Conservation (phyloP, 2,329 filamentous ascomycete species). For the Aspergillus fructus region DNA sequence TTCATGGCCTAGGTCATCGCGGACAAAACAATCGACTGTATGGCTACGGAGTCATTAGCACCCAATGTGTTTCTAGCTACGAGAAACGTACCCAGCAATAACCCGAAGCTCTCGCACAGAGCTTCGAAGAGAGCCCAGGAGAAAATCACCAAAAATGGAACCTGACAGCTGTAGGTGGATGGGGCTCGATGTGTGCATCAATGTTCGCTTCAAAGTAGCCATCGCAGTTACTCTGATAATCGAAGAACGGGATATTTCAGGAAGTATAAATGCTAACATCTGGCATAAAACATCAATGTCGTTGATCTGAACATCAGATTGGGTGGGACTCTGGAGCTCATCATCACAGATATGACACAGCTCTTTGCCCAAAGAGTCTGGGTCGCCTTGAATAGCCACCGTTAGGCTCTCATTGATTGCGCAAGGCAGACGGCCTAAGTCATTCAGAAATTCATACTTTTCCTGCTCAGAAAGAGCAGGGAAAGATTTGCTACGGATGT, state of each 20-base stretch:
- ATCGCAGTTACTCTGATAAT: constrained; percentile 68
- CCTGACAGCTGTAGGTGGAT: constrained; percentile 65
- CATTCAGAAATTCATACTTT: constrained; percentile 54
- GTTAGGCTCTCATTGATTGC: constrained; percentile 51
- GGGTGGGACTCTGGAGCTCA: constrained; percentile 19
- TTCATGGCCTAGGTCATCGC: constrained; percentile 46
- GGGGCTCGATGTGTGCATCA: constrained; percentile 63
- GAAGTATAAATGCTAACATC: constrained; percentile 44
- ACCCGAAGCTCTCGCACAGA: constrained; percentile 82
- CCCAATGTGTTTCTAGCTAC: background rate
- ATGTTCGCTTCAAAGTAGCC: constrained; percentile 66
- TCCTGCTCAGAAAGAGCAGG: constrained; percentile 48
- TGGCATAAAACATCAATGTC: constrained; percentile 38
- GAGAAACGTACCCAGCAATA: constrained; percentile 61
- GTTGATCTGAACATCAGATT: constrained; percentile 16
- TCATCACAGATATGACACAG: constrained; percentile 40
- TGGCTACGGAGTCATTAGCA: constrained; percentile 45
- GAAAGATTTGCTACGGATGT: constrained; percentile 43
- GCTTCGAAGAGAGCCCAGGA: constrained; percentile 76
- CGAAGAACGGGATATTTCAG: constrained; percentile 50
- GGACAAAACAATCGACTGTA: constrained; percentile 66
- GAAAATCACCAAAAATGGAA: constrained; percentile 74
- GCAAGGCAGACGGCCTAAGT: constrained; percentile 60
- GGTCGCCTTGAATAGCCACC: constrained; percentile 25
- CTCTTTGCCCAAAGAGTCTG: constrained; percentile 24